Conservation (phyloP, 495 filamentous ascomycete genomes). For the Penicillium salamii region DNA sequence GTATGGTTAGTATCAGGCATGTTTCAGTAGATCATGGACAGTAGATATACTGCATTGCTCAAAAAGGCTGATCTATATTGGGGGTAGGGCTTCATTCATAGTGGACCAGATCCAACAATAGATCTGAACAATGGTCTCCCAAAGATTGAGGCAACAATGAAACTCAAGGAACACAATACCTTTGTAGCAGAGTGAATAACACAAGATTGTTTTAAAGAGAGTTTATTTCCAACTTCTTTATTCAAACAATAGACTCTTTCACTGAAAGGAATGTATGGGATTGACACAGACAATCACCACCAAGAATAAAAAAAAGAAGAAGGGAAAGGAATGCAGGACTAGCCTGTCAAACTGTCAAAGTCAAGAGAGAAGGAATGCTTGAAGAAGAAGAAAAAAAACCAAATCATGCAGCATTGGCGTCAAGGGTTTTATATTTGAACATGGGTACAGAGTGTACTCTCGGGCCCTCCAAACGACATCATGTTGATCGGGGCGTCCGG, state of each 20-base stretch:
- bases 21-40: no score
- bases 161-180: constrained; percentile 19
- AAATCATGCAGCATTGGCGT: constrained; percentile 8
- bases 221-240: constrained; percentile 3
- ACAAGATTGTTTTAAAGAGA: background rate
- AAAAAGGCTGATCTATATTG: background rate
- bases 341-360: constrained; percentile 33
- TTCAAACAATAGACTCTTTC: background rate
- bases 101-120: background rate
- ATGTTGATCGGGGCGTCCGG: background rate
- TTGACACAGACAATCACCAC: constrained; percentile 35
- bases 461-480: background rate
- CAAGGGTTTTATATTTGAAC: constrained; percentile 22
- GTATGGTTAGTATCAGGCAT: constrained; percentile 1
- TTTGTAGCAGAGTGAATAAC: constrained; percentile 17
- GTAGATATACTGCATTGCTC: constrained; percentile 1
- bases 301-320: constrained; percentile 12
- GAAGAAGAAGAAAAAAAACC: constrained; percentile 8
- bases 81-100: no score
- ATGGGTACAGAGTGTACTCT: background rate
- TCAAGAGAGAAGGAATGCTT: constrained; percentile 21
- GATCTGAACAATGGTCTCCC: background rate
- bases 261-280: constrained; percentile 30
- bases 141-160: background rate
- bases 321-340: constrained; percentile 39